Evolutionary conservation across 2,329 filamentous ascomycete genomes (phyloP).

Genomic region (Cordyceps javanica): DNA sequence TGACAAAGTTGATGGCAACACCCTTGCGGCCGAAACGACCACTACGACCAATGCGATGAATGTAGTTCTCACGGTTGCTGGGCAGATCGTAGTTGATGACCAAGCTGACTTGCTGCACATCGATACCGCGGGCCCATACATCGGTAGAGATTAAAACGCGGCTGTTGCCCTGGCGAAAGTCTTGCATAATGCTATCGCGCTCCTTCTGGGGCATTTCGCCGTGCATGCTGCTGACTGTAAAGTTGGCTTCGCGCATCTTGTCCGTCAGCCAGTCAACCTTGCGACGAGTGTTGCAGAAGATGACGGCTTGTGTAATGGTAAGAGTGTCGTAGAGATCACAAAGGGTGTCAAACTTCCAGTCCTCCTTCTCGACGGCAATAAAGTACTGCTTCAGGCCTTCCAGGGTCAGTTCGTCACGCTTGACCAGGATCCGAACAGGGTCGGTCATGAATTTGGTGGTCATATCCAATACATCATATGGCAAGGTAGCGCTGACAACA

Average conservation of each 20-base stretch:
- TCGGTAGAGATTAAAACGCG: constrained; percentile 96
- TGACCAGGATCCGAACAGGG: constrained; percentile 90
- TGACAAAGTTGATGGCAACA: constrained; percentile 99
- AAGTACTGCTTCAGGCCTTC: constrained; percentile 99
- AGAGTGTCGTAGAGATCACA: constrained; percentile 98
- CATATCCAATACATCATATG: constrained; percentile 97
- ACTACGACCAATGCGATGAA: constrained; percentile 94
- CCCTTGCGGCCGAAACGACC: constrained; percentile 96
- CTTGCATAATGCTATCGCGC: constrained; percentile 98
- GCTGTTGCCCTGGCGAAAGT: constrained; percentile 94
- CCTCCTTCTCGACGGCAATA: constrained; percentile 98
- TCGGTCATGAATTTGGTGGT: constrained; percentile 99
- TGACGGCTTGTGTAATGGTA: constrained; percentile 97
- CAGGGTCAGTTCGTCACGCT: constrained; percentile 96
- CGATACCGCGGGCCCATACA: constrained; percentile 96
- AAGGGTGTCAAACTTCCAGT: constrained; percentile 99
- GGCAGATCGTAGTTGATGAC: constrained; percentile 99
- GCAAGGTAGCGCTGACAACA: constrained; percentile 91
- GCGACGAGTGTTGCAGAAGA: constrained; percentile 97
- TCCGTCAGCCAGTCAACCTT: constrained; percentile 99
- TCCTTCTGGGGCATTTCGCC: constrained; percentile 99
- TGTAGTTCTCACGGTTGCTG: constrained; percentile 99
- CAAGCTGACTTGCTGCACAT: constrained; percentile 95
- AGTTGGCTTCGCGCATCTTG: constrained; percentile 98
- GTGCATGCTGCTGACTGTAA: constrained; percentile 98